Base-by-base conservation (phyloP, 2,329 filamentous ascomycete species). In the Xylaria multiplex region DNA sequence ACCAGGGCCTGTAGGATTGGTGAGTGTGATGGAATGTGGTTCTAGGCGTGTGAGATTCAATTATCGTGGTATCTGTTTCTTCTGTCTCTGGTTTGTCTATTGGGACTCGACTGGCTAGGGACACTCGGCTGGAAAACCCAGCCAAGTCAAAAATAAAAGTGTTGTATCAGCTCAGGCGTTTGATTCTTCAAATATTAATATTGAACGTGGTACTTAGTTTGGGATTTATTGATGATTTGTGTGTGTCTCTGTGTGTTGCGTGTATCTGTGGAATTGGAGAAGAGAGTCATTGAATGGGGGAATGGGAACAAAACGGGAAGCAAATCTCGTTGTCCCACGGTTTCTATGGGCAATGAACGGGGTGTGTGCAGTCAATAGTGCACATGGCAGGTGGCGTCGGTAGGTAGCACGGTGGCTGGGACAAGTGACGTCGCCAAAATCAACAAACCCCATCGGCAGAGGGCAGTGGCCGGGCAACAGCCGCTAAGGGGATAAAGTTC, bases 361-460 rank as follows among this genome's bases (percentile, higher is more conserved):
- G 43, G 24, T 45, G 63, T 62, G 69, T 71, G 69, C 27, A 27
- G 3, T 27, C 19, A 19, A 19, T 19, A 19, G 19, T 19, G 19
- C 19, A 27, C 27, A 27, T 27, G 2, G 27, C 5, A 27, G 27
- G 27, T 27, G 27, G 27, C 27, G 27, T 46, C 13, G 13, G 30
- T 22, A 48, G 43, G 43, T 68, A 69, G 9, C 5, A 66, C 62
- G 71, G 69, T 73, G 71, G 71, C 49, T 65, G 64, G 68, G 50
- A 43, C 58, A 32, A 62, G 62, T 73, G 71, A 75, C 72, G 72
- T 73, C 70, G 72, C 37, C 11, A 72, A 71, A 73, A 71, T 76
- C 73, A 76, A 76, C 67, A 76, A 71, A 70, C 63, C 32, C 24
- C n/a, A 14, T 24, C 19, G 5, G 27, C 5, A 24, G 45, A 37